Base-by-base conservation (phyloP, 2,329 filamentous ascomycete genomes). In the Ophiostoma angusticollis region DNA sequence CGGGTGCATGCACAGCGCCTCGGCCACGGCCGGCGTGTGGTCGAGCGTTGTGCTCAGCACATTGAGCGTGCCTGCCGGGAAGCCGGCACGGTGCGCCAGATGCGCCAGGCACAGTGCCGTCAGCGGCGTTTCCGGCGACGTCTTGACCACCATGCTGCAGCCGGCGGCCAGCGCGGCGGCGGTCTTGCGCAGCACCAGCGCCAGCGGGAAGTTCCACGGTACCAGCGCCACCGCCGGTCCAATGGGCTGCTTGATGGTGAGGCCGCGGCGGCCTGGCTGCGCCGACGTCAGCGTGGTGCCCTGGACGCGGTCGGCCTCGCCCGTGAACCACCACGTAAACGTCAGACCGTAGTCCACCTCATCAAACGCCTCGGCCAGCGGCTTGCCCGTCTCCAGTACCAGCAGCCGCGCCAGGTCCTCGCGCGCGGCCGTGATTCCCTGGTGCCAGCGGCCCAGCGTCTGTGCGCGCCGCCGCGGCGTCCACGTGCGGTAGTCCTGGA, bases 101-200 rank as follows among this genome's bases (percentile, higher is more conserved):
- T 78, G 70, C 1, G 77, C 79, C 9, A 86, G 59, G 0, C 78
- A 76, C 23, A 84, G 71, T 1, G 77, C 72, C 18, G 80, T 83
- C 50, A 84, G 71, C 0, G 82, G 83, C 3, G 82, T 85, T 54
- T 84, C 79, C n/a, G n/a, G n/a, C n/a, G n/a, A n/a, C n/a, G n/a
- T n/a, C n/a, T n/a, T n/a, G n/a, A n/a, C n/a, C n/a, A n/a, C n/a
- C n/a, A n/a, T n/a, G n/a, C n/a, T n/a, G n/a, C n/a, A n/a, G n/a
- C n/a, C n/a, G n/a, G n/a, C n/a, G n/a, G n/a, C n/a, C n/a, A n/a
- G n/a, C n/a, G n/a, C n/a, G n/a, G n/a, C n/a, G n/a, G n/a, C n/a
- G n/a, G n/a, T n/a, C n/a, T n/a, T n/a, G n/a, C n/a, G n/a, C n/a
- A n/a, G n/a, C n/a, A n/a, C n/a, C n/a, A n/a, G n/a, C n/a, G n/a